Evolutionary conservation across 768 basidiomycete genomes (phyloP).

Genomic region (Collybia nuda): DNA sequence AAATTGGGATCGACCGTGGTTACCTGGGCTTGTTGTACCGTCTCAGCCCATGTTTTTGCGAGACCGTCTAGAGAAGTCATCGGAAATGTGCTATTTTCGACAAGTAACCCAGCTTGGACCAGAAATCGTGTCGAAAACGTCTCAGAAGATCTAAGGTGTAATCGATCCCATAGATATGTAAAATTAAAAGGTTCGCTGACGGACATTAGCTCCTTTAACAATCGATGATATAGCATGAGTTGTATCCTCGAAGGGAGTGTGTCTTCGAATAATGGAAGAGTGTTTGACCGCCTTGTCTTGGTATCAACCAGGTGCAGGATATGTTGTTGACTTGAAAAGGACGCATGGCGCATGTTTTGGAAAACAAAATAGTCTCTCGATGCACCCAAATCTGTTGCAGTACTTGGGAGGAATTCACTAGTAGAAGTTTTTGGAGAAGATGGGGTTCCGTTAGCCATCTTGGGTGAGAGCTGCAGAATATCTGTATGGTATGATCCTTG

Average conservation of each 20-base stretch:
- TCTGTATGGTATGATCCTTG: conserved; percentile 1
- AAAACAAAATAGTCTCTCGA: not conserved
- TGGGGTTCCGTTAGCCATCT: conserved; percentile 17
- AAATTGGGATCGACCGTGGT: conserved; percentile 37
- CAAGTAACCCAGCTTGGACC: conserved; percentile 32
- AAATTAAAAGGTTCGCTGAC: conserved; percentile 51
- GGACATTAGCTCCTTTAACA: conserved; percentile 54
- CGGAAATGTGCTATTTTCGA: conserved; percentile 16
- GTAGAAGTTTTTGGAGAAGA: conserved; percentile 12
- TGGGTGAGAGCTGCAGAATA: conserved; percentile 3
- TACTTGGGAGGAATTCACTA: conserved; percentile 8
- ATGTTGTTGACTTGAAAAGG: conserved; percentile 2
- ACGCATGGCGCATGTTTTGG: too few species aligned
- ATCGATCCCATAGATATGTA: conserved; percentile 45
- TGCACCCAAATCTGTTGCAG: not conserved
- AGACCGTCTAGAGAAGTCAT: conserved; percentile 39
- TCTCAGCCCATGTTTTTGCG: conserved; percentile 25
- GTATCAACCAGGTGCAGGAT: conserved; percentile 59
- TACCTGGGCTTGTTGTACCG: conserved; percentile 26
- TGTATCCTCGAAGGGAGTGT: conserved; percentile 62
- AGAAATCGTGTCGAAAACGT: conserved; percentile 55
- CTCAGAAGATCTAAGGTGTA: conserved; percentile 40
- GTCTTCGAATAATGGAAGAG: conserved; percentile 59
- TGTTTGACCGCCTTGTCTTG: conserved; percentile 58
- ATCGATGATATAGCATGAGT: conserved; percentile 74